Conservation (phyloP, 2,329 filamentous ascomycete species). For the Periconia macrospinosa region DNA sequence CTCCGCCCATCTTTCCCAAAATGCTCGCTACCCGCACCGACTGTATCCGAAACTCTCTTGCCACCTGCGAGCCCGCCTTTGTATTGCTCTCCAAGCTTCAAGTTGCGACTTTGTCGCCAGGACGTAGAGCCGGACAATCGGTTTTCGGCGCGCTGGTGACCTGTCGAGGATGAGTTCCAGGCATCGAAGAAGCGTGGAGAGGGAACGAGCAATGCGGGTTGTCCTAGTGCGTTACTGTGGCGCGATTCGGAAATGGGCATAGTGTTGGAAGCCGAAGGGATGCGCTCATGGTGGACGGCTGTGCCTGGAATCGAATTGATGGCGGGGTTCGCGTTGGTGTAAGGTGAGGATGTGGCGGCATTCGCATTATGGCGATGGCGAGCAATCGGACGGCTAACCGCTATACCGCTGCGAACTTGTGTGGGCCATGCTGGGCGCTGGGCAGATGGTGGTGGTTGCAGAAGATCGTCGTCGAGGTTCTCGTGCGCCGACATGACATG, state of each 20-base stretch:
- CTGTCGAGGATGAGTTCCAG: constrained; percentile 74
- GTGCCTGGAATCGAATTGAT: background rate
- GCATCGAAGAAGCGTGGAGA: constrained; percentile 57
- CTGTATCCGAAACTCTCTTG: constrained; percentile 64
- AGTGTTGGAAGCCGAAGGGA: background rate
- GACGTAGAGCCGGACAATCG: constrained; percentile 62
- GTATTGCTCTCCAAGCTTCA: constrained; percentile 73
- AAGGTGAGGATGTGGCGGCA: background rate
- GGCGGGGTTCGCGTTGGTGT: background rate
- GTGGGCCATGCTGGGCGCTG: constrained; percentile 5
- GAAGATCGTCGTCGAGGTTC: constrained; percentile 6
- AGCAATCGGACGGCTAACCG: background rate
- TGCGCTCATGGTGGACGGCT: background rate
- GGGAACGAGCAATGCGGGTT: background rate
- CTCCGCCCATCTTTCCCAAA: constrained; percentile 53
- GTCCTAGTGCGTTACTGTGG: background rate
- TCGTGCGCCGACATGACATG: constrained; percentile 5
- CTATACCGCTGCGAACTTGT: background rate
- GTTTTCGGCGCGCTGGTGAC: constrained; percentile 77
- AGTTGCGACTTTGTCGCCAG: constrained; percentile 71
- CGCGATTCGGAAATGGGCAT: background rate
- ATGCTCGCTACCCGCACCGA: constrained; percentile 64
- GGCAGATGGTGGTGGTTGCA: constrained; percentile 10
- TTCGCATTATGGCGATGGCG: background rate
- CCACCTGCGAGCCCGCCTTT: constrained; percentile 58